Evolutionary conservation across 345 rosid genomes (phyloP), one percentile per base, ranked within the genome.

Genomic region (Nasturtium officinale): DNA sequence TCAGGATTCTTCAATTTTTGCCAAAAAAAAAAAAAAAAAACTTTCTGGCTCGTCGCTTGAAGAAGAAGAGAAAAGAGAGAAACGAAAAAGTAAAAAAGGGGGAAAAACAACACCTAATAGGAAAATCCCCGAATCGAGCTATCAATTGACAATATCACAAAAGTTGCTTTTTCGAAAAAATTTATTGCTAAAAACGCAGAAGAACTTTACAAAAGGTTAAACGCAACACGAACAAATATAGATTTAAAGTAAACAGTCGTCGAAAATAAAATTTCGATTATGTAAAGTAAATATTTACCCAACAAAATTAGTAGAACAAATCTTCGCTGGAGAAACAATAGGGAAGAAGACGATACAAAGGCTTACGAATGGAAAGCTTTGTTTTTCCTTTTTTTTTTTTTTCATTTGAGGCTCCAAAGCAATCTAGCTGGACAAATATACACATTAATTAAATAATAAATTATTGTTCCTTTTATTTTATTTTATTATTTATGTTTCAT

Each of bases 281-380:
- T 7, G 61, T 29, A 5, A 69, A 76, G 59, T 61, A 12, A 23
- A 42, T 43, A 32, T 33, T 60, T 61, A 75, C 79, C 74, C 1
- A 67, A 5, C 3, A 23, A 67, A 38, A 55, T 9, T 12, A 33
- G 72, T n/a, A 59, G 54, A 74, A 38, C 10, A 65, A 67, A 67
- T 61, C 42, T 69, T 6, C 7, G 13, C 12, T 3, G 37, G 61
- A 38, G 54, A 30, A 75, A 40, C 21, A 38, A 30, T 9, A 43
- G 20, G 9, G 65, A 9, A 43, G 68, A 67, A 61, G 79, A 69
- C 69, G 79, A 76, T 68, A 45, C 17, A 40, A 75, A 68, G 57
- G 38, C 20, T 29, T 66, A n/a, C 58, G 60, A 33, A 61, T 26
- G 11, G 52, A 61, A 17, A 48, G 48, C 51, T n/a, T 58, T 25